phyloP scores from a whole-genome alignment of 495 filamentous ascomycete species.

The Talaromyces thailandensis region DNA sequence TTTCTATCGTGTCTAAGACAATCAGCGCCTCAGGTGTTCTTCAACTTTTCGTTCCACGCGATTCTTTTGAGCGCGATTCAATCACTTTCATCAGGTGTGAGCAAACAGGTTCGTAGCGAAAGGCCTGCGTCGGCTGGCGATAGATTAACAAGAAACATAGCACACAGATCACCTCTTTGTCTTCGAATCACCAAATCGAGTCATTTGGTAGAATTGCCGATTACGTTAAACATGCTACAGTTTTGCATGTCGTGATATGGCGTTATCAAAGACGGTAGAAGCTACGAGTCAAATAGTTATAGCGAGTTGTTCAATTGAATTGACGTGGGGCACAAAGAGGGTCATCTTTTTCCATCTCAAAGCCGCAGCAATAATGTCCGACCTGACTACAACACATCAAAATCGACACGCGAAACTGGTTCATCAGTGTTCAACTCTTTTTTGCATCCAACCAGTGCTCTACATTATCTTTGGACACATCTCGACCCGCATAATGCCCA shows the following conservation, averaged over 20 bases:
- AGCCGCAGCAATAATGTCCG: neutral
- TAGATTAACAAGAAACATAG: neutral
- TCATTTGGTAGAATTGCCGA: neutral
- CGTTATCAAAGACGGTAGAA: neutral
- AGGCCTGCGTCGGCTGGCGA: neutral
- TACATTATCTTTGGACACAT: neutral
- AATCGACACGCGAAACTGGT: neutral
- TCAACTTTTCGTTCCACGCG: too few relatives aligned
- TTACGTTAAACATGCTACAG: neutral
- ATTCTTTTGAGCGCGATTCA: neutral
- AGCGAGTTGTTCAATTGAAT: too few relatives aligned
- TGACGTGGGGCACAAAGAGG: neutral
- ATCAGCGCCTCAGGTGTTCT: neutral
- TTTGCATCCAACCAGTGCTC: neutral
- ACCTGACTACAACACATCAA: neutral
- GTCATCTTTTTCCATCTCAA: neutral
- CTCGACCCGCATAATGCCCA: conserved; percentile 14
- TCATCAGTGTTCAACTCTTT: neutral
- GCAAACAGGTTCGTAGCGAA: neutral
- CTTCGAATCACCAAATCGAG: neutral
- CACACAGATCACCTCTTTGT: neutral
- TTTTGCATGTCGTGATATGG: neutral
- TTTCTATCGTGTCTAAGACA: neutral
- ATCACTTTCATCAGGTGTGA: neutral
- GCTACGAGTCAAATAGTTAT: too few relatives aligned